Evolutionary conservation across 2,329 filamentous ascomycete species (phyloP).

Genomic region (Cordyceps javanica): DNA sequence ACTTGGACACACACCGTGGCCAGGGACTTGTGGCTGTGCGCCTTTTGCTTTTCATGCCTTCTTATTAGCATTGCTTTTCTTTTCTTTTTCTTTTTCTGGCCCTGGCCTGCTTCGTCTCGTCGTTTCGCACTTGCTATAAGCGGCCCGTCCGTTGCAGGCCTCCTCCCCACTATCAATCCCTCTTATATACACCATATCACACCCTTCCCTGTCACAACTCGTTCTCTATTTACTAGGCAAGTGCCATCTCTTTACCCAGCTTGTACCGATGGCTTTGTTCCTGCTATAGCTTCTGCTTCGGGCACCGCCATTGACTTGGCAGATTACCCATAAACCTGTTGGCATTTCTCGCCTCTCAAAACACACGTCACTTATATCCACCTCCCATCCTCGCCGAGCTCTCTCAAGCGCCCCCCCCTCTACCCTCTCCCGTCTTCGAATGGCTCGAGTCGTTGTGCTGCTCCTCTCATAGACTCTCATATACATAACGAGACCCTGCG

Average conservation of each 20-base stretch:
- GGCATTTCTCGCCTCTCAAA: not conserved
- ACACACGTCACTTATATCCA: slow-evolving; percentile 1
- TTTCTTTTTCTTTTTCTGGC: no score
- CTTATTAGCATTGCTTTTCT: not conserved
- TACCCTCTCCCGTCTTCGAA: not conserved
- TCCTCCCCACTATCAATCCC: not conserved
- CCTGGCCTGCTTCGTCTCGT: not conserved
- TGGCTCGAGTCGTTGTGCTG: not conserved
- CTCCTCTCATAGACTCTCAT: not conserved
- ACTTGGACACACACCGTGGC: not conserved
- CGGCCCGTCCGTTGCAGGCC: not conserved
- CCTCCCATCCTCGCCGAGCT: not conserved
- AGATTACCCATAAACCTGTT: not conserved
- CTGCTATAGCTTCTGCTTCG: not conserved
- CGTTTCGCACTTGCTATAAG: not conserved
- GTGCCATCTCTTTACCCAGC: not conserved
- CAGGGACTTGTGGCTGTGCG: not conserved
- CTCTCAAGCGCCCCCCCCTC: no score
- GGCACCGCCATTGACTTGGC: not conserved
- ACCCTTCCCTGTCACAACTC: not conserved
- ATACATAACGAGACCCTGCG: not conserved
- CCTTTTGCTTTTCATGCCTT: not conserved
- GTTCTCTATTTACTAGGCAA: not conserved
- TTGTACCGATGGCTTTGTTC: not conserved
- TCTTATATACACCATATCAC: not conserved